phyloP scores from a whole-genome alignment of 1,284 basidiomycete species.

The Lentinus polychrous region DNA sequence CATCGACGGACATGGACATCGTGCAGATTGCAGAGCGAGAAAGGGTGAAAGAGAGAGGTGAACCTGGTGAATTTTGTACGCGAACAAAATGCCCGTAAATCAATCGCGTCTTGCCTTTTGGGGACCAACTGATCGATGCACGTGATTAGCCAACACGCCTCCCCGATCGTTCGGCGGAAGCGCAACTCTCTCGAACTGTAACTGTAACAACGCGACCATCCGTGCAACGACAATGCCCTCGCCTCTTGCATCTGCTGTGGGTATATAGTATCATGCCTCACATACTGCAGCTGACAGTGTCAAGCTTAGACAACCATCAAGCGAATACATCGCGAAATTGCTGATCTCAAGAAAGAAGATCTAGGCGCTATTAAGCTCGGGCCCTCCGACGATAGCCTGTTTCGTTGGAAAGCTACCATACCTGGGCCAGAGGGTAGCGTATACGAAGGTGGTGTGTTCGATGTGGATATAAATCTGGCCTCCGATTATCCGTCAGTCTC shows the following conservation, averaged over 20 bases:
- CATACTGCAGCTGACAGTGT: not conserved
- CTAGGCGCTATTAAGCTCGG: slow-evolving; percentile 64
- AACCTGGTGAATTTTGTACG: too few relatives aligned
- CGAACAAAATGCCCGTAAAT: too few relatives aligned
- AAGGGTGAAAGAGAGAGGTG: too few relatives aligned
- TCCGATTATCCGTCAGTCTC: slow-evolving; percentile 76
- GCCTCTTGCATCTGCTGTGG: slow-evolving; percentile 10
- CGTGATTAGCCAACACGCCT: too few relatives aligned
- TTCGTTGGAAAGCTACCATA: slow-evolving; percentile 50
- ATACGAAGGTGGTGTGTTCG: slow-evolving; percentile 84
- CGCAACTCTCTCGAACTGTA: too few relatives aligned
- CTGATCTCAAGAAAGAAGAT: slow-evolving; percentile 80
- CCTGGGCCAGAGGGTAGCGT: slow-evolving; percentile 82
- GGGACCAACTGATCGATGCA: too few relatives aligned
- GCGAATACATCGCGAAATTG: slow-evolving; percentile 84
- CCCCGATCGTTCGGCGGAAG: too few relatives aligned
- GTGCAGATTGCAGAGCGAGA: too few relatives aligned
- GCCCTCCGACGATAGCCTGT: slow-evolving; percentile 49
- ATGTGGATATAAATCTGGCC: slow-evolving; percentile 66
- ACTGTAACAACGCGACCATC: too few relatives aligned
- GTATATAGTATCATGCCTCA: not conserved
- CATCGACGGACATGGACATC: too few relatives aligned
- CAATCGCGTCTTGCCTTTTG: too few relatives aligned
- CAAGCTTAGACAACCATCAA: slow-evolving; percentile 73
- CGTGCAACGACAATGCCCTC: slow-evolving; percentile 9